Conservation (phyloP, 306 rosid species). For the Pterocarpus santalinus region DNA sequence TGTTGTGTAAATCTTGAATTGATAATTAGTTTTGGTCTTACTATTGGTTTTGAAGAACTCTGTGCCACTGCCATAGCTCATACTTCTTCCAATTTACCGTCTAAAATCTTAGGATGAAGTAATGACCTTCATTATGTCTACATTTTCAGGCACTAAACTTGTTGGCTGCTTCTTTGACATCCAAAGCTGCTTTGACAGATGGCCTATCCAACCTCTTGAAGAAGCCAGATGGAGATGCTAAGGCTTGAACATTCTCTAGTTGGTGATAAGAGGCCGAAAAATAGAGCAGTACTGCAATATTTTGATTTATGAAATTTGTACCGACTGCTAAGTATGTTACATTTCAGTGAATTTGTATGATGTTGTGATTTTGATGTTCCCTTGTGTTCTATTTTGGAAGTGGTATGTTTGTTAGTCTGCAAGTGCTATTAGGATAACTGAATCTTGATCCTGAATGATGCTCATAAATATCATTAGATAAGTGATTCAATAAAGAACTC, state of each 20-base stretch:
- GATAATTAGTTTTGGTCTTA: too few relatives aligned
- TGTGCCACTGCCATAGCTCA: not conserved
- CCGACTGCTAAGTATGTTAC: not conserved
- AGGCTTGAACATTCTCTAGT: slow-evolving; percentile 13
- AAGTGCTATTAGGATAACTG: not conserved
- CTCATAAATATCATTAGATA: not conserved
- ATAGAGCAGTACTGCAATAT: not conserved
- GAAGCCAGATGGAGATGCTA: slow-evolving; percentile 35
- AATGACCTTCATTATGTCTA: slow-evolving; percentile 11
- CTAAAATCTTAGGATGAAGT: too few relatives aligned
- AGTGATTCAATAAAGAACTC: too few relatives aligned
- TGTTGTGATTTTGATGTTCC: not conserved
- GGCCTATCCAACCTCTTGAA: slow-evolving; percentile 26
- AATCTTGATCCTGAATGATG: not conserved
- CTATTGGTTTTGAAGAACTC: too few relatives aligned
- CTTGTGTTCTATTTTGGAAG: not conserved
- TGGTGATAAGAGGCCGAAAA: not conserved
- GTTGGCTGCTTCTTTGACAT: slow-evolving; percentile 50
- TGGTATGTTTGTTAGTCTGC: not conserved
- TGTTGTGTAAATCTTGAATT: too few relatives aligned
- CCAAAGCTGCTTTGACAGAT: slow-evolving; percentile 48
- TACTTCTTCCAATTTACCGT: not conserved
- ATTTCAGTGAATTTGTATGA: not conserved
- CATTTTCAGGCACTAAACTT: slow-evolving; percentile 46
- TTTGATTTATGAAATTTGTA: not conserved